Percentiles rank a stretch among this genome's conserved stretches.
These are phyloP conservation scores for Daldinia loculata DNA, from an alignment of 495 filamentous ascomycete genomes.

Conservation along the genomic window DNA sequence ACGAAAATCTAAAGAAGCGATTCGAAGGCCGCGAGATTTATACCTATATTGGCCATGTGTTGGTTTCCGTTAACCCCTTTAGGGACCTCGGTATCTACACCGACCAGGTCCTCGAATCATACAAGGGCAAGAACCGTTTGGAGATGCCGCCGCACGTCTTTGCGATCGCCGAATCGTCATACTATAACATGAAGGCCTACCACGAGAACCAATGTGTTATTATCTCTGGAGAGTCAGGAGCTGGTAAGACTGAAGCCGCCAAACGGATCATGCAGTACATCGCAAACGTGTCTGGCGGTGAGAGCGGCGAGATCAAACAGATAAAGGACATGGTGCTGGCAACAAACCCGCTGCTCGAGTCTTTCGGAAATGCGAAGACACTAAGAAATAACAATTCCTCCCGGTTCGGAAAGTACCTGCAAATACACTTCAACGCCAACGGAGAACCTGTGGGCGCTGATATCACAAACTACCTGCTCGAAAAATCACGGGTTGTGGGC, in stretches of 20 bases:
- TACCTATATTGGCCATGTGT: constrained; percentile 99
- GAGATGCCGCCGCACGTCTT: constrained; percentile 97
- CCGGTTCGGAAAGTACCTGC: constrained; percentile 96
- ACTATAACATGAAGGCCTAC: constrained; percentile 99
- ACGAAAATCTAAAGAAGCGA: constrained; percentile 96
- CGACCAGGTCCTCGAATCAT: constrained; percentile 86
- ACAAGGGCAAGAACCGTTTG: constrained; percentile 94
- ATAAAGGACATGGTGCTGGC: constrained; percentile 99
- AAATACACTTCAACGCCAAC: constrained; percentile 93
- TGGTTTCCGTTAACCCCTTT: constrained; percentile 99
- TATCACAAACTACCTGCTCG: constrained; percentile 97
- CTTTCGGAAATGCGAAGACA: constrained; percentile 98
- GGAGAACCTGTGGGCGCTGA: constrained; percentile 96
- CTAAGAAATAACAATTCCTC: constrained; percentile 99
- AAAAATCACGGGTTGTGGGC: constrained; percentile 94
- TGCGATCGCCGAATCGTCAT: constrained; percentile 93
- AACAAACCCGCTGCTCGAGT: constrained; percentile 96
- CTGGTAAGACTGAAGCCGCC: constrained; percentile 99
- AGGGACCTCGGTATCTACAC: constrained; percentile 98
- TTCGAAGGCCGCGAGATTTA: constrained; percentile 98
- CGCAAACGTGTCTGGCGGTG: constrained; percentile 91
- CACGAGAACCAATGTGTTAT: constrained; percentile 99
- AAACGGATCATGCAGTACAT: constrained; percentile 99
- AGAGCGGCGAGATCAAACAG: constrained; percentile 90
- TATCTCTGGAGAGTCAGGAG: constrained; percentile 98